Conservation (phyloP, 2,329 filamentous ascomycete species). For the Cyphellophora europaea region DNA sequence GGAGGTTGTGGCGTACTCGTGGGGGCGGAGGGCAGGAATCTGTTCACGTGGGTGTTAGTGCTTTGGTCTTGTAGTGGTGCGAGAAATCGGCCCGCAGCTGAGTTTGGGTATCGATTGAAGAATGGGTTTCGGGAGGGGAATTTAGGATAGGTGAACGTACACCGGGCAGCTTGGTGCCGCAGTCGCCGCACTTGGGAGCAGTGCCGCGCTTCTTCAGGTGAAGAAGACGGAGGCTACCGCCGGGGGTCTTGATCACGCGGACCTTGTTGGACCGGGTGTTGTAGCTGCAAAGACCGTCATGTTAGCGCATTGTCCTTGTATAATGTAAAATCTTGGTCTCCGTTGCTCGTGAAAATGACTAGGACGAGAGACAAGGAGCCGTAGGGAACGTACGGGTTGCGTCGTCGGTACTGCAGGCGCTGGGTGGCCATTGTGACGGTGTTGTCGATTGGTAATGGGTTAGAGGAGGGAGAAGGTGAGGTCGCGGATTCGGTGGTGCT, state of each 20-base stretch:
- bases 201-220: constrained; percentile 99
- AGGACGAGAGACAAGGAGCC: too few species aligned
- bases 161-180: constrained; percentile 91
- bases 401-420: constrained; percentile 53
- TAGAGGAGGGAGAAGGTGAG: too few species aligned
- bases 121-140: constrained; percentile 4
- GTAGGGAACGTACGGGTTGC: constrained; percentile 62
- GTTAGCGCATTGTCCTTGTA: constrained; percentile 4
- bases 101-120: too few species aligned
- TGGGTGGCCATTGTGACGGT: constrained; percentile 19
- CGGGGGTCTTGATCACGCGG: constrained; percentile 90
- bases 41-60: constrained; percentile 30
- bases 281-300: constrained; percentile 54
- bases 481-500: too few species aligned
- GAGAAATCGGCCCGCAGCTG: too few species aligned
- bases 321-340: not conserved
- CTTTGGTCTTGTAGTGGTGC: not conserved
- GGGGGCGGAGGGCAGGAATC: constrained; percentile 93
- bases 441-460: too few species aligned
- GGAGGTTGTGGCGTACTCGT: constrained; percentile 94
- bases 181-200: constrained; percentile 98
- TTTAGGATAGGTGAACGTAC: too few species aligned
- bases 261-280: constrained; percentile 98
- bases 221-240: constrained; percentile 88
- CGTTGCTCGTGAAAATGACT: too few species aligned